Evolutionary conservation across 2,329 filamentous ascomycete genomes (phyloP).

Genomic region (Pseudogymnoascus sp.): DNA sequence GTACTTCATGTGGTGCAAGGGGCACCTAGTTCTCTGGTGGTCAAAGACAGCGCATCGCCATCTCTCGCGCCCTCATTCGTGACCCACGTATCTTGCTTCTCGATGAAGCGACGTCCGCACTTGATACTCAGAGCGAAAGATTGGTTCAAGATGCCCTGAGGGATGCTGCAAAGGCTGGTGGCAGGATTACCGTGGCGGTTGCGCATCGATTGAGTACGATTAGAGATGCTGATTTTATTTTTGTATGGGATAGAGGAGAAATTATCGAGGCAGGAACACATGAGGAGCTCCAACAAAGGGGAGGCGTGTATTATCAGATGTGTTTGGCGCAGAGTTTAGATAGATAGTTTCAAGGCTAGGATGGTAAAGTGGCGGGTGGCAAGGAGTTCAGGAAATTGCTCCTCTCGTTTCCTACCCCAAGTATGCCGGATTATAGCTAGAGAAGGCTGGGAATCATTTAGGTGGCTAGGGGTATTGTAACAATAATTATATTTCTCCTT

Average conservation of each 20-base stretch:
- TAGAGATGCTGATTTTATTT: slow-evolving; percentile 89
- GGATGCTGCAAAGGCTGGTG: neutral
- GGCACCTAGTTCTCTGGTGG: slow-evolving; percentile 69
- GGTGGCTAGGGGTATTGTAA: slow-evolving; percentile 36
- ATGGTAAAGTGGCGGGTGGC: neutral
- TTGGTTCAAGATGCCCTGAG: neutral
- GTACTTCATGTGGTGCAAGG: slow-evolving; percentile 68
- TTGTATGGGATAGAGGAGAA: slow-evolving; percentile 80
- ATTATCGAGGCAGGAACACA: slow-evolving; percentile 52
- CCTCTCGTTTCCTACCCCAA: slow-evolving; percentile 31
- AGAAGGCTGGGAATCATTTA: slow-evolving; percentile 29
- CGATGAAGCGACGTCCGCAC: slow-evolving; percentile 77
- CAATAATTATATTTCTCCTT: too few species aligned
- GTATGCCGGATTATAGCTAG: slow-evolving; percentile 13
- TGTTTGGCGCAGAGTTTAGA: slow-evolving; percentile 17
- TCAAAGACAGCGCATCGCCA: slow-evolving; percentile 72
- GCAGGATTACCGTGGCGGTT: slow-evolving; percentile 38
- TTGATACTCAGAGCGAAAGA: slow-evolving; percentile 57
- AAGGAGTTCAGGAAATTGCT: neutral
- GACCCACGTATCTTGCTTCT: slow-evolving; percentile 66
- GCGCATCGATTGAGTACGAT: slow-evolving; percentile 89
- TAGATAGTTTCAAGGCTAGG: neutral
- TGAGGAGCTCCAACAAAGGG: slow-evolving; percentile 14
- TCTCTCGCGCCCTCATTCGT: slow-evolving; percentile 70
- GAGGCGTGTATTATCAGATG: slow-evolving; percentile 18